Evolutionary conservation across 495 filamentous ascomycete species (phyloP).

Genomic region (Neurospora sp.): DNA sequence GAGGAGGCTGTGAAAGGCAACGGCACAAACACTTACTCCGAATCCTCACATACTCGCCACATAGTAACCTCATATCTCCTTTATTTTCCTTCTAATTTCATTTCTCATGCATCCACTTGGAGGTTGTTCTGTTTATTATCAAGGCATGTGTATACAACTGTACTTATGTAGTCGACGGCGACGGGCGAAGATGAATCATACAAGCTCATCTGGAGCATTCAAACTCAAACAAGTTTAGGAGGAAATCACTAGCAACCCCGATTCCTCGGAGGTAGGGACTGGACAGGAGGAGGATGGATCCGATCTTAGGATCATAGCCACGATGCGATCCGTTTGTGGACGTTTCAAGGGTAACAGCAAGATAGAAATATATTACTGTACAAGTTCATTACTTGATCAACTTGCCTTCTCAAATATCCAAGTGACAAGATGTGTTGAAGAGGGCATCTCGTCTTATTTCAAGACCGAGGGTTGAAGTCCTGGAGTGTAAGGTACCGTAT

Average conservation of each 20-base stretch:
- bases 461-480: neutral
- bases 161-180: neutral
- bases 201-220: neutral
- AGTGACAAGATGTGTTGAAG: neutral
- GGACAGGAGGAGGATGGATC: neutral
- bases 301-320: neutral
- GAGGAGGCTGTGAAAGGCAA: neutral
- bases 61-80: neutral
- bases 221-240: neutral
- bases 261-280: neutral
- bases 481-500: neutral
- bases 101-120: neutral
- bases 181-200: neutral
- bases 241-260: neutral
- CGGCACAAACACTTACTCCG: neutral
- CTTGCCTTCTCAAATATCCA: neutral
- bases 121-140: neutral
- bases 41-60: neutral
- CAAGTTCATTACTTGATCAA: neutral
- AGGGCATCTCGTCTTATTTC: neutral
- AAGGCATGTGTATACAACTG: neutral
- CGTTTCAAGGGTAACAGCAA: neutral
- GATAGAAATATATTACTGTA: neutral
- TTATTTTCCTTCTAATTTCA: neutral
- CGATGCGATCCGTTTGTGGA: neutral